Evolutionary conservation across 2,329 filamentous ascomycete genomes (phyloP).

Genomic region (Aspergillus neotritici): DNA sequence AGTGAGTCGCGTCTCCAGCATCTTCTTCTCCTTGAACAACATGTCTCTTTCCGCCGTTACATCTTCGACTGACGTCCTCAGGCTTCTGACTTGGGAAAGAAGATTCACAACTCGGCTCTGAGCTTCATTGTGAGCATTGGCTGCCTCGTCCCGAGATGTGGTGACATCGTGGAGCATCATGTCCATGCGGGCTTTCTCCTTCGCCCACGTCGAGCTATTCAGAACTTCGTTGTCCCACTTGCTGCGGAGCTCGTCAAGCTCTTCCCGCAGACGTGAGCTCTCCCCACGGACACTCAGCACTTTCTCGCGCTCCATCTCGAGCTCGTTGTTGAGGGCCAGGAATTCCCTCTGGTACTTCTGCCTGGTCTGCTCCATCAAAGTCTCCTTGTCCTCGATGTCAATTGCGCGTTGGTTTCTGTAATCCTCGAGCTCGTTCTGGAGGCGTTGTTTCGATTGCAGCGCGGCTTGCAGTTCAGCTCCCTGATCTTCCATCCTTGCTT

Average conservation of each 20-base stretch:
- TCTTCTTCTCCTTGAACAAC: slow-evolving; percentile 81
- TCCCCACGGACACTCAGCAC: slow-evolving; percentile 76
- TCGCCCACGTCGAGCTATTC: slow-evolving; percentile 96
- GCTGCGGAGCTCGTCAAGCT: slow-evolving; percentile 85
- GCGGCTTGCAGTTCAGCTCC: slow-evolving; percentile 82
- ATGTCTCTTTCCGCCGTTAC: slow-evolving; percentile 77
- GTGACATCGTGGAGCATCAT: slow-evolving; percentile 82
- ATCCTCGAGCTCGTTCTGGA: slow-evolving; percentile 96
- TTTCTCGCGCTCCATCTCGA: slow-evolving; percentile 90
- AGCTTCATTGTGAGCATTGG: slow-evolving; percentile 87
- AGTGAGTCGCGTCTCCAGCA: slow-evolving; percentile 73
- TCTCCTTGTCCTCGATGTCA: slow-evolving; percentile 95
- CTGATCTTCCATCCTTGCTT: slow-evolving; percentile 86
- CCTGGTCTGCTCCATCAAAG: slow-evolving; percentile 90
- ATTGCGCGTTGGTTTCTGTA: slow-evolving; percentile 92
- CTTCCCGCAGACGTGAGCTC: slow-evolving; percentile 83
- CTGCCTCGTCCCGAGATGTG: slow-evolving; percentile 87
- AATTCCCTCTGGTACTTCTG: slow-evolving; percentile 97
- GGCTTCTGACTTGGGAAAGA: slow-evolving; percentile 77
- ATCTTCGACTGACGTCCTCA: slow-evolving; percentile 81
- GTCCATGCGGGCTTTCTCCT: slow-evolving; percentile 91
- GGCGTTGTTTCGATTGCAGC: slow-evolving; percentile 81
- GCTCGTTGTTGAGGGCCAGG: slow-evolving; percentile 79
- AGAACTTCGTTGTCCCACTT: slow-evolving; percentile 99
- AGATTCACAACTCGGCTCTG: slow-evolving; percentile 88